Evolutionary conservation across 2,329 filamentous ascomycete species (phyloP), one percentile per base, ranked within the genome.

Genomic region (Paramyrothecium sp.): DNA sequence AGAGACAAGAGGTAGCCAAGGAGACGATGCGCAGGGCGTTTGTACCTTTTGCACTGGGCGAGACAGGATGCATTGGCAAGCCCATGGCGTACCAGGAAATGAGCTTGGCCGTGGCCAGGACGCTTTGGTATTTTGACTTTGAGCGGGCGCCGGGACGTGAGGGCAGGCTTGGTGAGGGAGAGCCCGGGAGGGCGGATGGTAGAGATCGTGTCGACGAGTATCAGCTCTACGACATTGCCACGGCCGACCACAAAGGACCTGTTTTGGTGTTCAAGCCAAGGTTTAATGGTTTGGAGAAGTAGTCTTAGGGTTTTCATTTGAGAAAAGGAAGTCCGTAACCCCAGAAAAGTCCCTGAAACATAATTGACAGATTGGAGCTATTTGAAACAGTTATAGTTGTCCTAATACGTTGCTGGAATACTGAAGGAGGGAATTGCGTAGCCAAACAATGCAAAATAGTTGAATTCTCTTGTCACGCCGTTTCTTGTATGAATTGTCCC

Each of bases 71-170:
- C 30, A 48, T 54, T 4, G 58, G 56, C 17, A 60, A 57, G 38
- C 16, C 54, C 7, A 49, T 60, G 54, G 58, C 58, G 1, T 60
- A 53, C 16, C 30, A 56, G 12, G 58, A 58, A 46, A 49, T 54
- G 20, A 56, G 44, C 7, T 46, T 60, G 2, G 38, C 48, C 3
- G 38, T 58, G n/a, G 58, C 58, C 11, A 56, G 46, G 33, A 56
- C 58, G 1, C 16, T 58, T 5, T 60, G 53, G 55, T 52, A 54
- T 30, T 58, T 58, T 47, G 58, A 60, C 30, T 58, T 60, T 33
- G 54, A 54, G 21, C 48, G 41, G 33, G 54, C 54, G 20, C 47
- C 54, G 4, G 53, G 53, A 19, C 21, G 48, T 26, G 22, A 8
- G 8, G 53, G 53, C 12, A 54, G 17, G 41, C 22, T 54, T 11